Base-by-base conservation (phyloP, 2,329 filamentous ascomycete species). In the Colletotrichum destructivum region DNA sequence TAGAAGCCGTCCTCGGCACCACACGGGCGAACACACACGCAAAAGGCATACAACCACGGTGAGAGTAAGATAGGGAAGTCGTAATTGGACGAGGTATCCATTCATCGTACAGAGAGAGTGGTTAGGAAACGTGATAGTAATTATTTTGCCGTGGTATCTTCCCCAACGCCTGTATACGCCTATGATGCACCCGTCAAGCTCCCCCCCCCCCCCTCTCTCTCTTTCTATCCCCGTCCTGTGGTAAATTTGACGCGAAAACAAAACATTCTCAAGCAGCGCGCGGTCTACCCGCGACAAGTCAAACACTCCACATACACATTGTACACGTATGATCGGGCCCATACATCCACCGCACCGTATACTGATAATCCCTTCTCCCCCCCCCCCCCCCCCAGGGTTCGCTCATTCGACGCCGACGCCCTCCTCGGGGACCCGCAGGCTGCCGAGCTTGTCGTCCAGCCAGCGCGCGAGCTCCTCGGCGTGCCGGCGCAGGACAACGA, bases 361-460 rank as follows among this genome's bases (percentile, higher is more conserved):
- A 35, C 31, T 35, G 31, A 38, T 12, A n/a, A n/a, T 23, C 31
- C 2, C 16, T 12, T 8, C 7, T 12, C 12, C 9, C 1, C 9
- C 7, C 16, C 9, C 1, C 9, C 7, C 16, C 12, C 16, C 2
- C 9, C 1, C 16, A 4, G 7, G 7, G 3, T 2, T 6, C 12
- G 18, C 1, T 7, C 68, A 80, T 72, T 79, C 77, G 11, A 81
- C 76, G 11, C 84, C 83, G 26, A 87, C 81, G 6, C 84, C 85
- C 63, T 89, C 88, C 60, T 88, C 86, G 0, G 89, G 88, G 38
- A 90, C 84, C 16, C 81, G 81, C 71, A 91, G 77, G 16, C 84
- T 82, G 7, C 87, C 87, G 7, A 92, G 82, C 80, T 88, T 88
- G n/a, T 87, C 87, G 73, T 92, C 89, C 74, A 92, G 78, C 85